Evolutionary conservation across 495 filamentous ascomycete species (phyloP).

Genomic region (Chaetomium fimeti): DNA sequence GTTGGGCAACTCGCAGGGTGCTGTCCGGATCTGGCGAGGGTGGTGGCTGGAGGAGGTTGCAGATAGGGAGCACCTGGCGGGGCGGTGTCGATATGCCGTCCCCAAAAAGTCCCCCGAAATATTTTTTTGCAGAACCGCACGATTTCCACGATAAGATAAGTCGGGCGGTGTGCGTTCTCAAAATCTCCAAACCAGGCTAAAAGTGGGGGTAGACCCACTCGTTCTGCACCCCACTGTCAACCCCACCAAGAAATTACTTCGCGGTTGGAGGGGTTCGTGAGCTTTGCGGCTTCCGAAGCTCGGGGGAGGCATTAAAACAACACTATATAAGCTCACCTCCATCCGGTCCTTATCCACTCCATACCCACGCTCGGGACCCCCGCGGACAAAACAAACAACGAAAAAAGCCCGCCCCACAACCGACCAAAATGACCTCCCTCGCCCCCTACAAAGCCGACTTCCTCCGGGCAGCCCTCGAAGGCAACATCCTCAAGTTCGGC

Average conservation of each 20-base stretch:
- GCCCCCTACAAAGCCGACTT: constrained; percentile 61
- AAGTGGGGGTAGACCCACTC: background rate
- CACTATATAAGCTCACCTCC: background rate
- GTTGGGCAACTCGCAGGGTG: constrained; percentile 27
- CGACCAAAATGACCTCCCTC: constrained; percentile 34
- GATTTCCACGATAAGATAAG: constrained; percentile 36
- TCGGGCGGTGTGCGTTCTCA: constrained; percentile 20
- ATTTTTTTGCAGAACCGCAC: constrained; percentile 34
- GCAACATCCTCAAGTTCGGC: constrained; percentile 82
- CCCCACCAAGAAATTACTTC: constrained; percentile 21
- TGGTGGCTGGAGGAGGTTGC: constrained; percentile 13
- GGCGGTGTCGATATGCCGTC: constrained; percentile 31
- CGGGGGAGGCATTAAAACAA: constrained; percentile 3
- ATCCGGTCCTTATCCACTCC: background rate
- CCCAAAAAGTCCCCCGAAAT: constrained; percentile 27
- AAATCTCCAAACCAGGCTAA: background rate
- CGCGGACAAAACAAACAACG: background rate
- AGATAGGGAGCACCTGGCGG: constrained; percentile 27
- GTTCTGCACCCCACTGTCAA: background rate
- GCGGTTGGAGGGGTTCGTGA: constrained; percentile 15
- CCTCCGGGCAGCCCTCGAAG: constrained; percentile 66
- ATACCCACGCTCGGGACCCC: background rate
- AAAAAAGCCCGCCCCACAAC: background rate
- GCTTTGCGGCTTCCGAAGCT: background rate
- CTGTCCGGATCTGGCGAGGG: constrained; percentile 16